Evolutionary conservation across 306 rosid species (phyloP).

Genomic region (Quercus variabilis): DNA sequence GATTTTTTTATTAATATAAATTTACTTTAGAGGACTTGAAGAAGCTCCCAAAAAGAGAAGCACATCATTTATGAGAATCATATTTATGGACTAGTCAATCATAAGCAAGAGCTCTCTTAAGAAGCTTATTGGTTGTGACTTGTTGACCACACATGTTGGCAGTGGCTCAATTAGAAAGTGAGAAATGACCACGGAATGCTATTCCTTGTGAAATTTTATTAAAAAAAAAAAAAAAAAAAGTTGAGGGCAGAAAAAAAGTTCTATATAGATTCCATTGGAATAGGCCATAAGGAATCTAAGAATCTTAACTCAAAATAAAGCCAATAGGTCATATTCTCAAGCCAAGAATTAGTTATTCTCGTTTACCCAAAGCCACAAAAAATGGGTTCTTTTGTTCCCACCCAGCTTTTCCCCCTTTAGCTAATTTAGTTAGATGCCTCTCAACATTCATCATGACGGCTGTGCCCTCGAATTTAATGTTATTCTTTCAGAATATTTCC

Average conservation of each 20-base stretch:
- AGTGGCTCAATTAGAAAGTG: conserved; percentile 57
- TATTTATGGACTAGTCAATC: conserved; percentile 39
- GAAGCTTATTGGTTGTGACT: conserved; percentile 19
- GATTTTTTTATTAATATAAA: conserved; percentile 31
- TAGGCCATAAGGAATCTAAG: conserved; percentile 45
- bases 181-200: conserved; percentile 99
- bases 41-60: conserved; percentile 40
- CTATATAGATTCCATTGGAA: conserved; percentile 57
- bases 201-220: conserved; percentile 53
- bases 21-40: conserved; percentile 31
- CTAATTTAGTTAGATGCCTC: conserved; percentile 56
- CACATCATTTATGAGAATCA: conserved; percentile 28
- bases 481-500: not conserved
- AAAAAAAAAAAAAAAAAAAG: conserved; percentile 17
- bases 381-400: conserved; percentile 87
- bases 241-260: conserved; percentile 24
- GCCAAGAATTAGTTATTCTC: conserved; percentile 77
- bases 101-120: conserved; percentile 31
- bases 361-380: conserved; percentile 75
- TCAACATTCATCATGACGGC: conserved; percentile 26
- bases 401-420: conserved; percentile 38
- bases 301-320: conserved; percentile 72
- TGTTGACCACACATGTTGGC: conserved; percentile 48
- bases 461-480: conserved; percentile 18
- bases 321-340: conserved; percentile 70